Conservation (phyloP, 2,329 filamentous ascomycete species). For the Epichloe elymi region DNA sequence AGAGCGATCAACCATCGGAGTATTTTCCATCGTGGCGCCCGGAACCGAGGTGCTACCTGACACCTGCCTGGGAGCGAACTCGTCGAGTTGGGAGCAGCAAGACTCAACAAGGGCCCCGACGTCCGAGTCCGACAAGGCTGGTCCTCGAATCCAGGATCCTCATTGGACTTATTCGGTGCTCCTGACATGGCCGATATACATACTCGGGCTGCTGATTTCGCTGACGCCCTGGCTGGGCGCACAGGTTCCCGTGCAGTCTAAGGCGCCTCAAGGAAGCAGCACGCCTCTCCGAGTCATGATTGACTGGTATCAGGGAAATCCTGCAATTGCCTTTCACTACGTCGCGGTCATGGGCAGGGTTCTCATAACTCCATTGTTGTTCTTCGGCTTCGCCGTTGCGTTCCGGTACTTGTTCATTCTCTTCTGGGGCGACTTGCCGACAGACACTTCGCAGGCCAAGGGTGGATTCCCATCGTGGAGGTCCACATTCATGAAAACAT, state of each 20-base stretch:
- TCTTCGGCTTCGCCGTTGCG: conserved; percentile 27
- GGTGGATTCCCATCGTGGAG: conserved; percentile 30
- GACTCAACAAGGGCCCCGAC: conserved; percentile 18
- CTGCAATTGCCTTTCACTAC: conserved; percentile 36
- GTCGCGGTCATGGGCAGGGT: conserved; percentile 29
- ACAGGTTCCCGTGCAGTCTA: conserved; percentile 29
- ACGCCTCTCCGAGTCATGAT: conserved; percentile 30
- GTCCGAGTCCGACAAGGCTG: conserved; percentile 32
- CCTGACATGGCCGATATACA: conserved; percentile 27
- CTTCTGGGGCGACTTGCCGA: conserved; percentile 23
- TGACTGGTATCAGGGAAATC: conserved; percentile 33
- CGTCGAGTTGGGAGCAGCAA: conserved; percentile 40
- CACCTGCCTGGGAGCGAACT: conserved; percentile 41
- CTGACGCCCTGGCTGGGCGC: conserved; percentile 32
- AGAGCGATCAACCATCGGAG: conserved; percentile 30
- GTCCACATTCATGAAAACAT: conserved; percentile 26
- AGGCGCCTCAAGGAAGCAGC: conserved; percentile 17
- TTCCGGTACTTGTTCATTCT: conserved; percentile 28
- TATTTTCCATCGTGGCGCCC: conserved; percentile 35
- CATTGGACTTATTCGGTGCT: conserved; percentile 32
- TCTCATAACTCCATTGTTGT: conserved; percentile 27
- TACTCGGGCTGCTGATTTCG: conserved; percentile 27
- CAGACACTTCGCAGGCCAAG: conserved; percentile 16
- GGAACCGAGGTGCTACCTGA: conserved; percentile 33
- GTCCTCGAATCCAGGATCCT: conserved; percentile 22